Evolutionary conservation across 768 basidiomycete species (phyloP), one percentile per base, ranked within the genome.

Genomic region (Hygrocybe coccinea): DNA sequence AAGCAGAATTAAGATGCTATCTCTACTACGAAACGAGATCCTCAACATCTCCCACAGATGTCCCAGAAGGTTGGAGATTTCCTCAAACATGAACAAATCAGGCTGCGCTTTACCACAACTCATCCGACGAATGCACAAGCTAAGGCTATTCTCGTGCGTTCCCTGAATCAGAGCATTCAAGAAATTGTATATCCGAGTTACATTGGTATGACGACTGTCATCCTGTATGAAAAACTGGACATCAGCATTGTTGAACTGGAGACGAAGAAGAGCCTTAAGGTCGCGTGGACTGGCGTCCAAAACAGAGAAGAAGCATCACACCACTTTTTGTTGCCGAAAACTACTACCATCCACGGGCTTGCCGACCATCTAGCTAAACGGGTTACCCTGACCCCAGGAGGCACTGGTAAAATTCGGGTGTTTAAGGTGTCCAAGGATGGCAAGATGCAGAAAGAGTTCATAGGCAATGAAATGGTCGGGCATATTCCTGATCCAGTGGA

Each of bases 181-280:
- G 97, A 99, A 72, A 95, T 97, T 59, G 94, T 95, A 77, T 82
- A 86, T 37, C 91, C 91, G 9, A 85, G 81, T 56, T 95, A 95
- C 70, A 83, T 89, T 64, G 87, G 80, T 64, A 85, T 88, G 21
- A 92, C 90, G 29, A 89, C 89, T 11, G 81, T 94, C 35, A 91
- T 97, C 56, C 81, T 94, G 50, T 99, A 98, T 71, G 97, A 99
- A 78, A 88, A 89, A 66, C 75, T 99, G 62, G 95, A 98, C 61
- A 93, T 98, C 64, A 93, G 91, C 71, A 97, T 99, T 66, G 89
- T 97, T 45, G 97, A 99, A 73, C 80, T 99, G 50, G 97, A 99
- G 78, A 99, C 97, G 56, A 99, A 99, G 75, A 91, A 95, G 67
- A 95, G 91, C 68, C 77, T 98, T 63, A 94, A 91, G 75, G 87